phyloP scores from a whole-genome alignment of 1,139 yeast genomes.

The Hyphopichia wangnamkhiaoensis region DNA sequence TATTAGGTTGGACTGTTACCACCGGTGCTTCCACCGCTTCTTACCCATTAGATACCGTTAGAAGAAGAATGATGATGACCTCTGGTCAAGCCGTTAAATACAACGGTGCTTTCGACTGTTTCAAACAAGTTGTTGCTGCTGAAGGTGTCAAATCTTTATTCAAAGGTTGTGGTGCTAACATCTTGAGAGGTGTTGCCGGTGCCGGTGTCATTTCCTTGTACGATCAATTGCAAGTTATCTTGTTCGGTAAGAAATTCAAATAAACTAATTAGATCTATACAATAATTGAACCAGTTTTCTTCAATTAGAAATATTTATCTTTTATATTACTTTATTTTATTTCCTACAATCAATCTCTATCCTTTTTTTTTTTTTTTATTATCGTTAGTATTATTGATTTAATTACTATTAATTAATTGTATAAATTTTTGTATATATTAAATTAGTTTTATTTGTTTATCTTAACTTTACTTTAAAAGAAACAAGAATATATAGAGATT shows the following conservation, averaged over 20 bases:
- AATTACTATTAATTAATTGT: constrained; percentile 1
- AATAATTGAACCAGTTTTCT: too few species aligned
- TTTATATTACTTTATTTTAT: not conserved
- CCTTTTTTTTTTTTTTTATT: not conserved
- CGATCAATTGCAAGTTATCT: constrained; percentile 53
- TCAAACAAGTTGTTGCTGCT: constrained; percentile 51
- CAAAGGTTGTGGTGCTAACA: constrained; percentile 60
- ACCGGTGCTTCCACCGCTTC: constrained; percentile 58
- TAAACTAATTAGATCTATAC: constrained; percentile 19
- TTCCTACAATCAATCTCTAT: constrained; percentile 1
- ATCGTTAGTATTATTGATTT: not conserved
- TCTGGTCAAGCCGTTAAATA: constrained; percentile 58
- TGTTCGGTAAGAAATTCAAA: constrained; percentile 52
- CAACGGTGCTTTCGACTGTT: constrained; percentile 53
- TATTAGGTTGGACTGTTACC: constrained; percentile 57
- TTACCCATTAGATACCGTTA: constrained; percentile 56
- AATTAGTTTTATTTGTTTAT: not conserved
- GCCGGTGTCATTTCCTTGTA: constrained; percentile 57
- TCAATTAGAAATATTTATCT: constrained; percentile 3
- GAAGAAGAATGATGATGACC: constrained; percentile 62
- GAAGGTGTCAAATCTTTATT: constrained; percentile 53
- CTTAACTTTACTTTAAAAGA: too few species aligned
- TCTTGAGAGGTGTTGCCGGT: constrained; percentile 60
- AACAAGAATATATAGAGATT: too few species aligned
- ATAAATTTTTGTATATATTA: constrained; percentile 4